These are phyloP conservation scores for Fremontodendron californicum DNA, from an alignment of 345 rosid species.

Conservation along the genomic window DNA sequence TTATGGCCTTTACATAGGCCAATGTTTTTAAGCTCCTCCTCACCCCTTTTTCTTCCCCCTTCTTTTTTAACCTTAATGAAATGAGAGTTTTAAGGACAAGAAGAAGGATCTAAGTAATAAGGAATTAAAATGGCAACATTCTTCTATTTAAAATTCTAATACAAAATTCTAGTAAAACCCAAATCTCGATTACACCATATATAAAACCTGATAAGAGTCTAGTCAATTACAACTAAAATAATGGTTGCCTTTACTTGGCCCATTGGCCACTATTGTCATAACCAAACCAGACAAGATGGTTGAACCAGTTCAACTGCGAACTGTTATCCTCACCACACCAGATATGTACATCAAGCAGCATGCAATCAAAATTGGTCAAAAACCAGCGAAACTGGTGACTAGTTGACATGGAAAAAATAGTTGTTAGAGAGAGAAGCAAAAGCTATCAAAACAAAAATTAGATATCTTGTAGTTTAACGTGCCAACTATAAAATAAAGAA, in stretches of 20 bases:
- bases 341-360: neutral
- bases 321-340: neutral
- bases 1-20: no score
- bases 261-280: neutral
- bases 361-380: neutral
- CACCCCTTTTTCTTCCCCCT: neutral
- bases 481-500: neutral
- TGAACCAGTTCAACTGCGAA: neutral
- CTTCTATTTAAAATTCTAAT: neutral
- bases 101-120: neutral
- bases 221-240: no score
- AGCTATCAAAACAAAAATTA: neutral
- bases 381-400: neutral
- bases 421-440: neutral
- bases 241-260: neutral
- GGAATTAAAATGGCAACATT: neutral
- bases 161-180: neutral
- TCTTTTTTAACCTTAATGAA: neutral
- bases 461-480: neutral
- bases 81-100: neutral
- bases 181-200: neutral
- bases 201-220: neutral
- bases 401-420: neutral
- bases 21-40: neutral
- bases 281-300: neutral